Conservation (phyloP, 2,329 filamentous ascomycete species). For the Ceratocystis colombiana region DNA sequence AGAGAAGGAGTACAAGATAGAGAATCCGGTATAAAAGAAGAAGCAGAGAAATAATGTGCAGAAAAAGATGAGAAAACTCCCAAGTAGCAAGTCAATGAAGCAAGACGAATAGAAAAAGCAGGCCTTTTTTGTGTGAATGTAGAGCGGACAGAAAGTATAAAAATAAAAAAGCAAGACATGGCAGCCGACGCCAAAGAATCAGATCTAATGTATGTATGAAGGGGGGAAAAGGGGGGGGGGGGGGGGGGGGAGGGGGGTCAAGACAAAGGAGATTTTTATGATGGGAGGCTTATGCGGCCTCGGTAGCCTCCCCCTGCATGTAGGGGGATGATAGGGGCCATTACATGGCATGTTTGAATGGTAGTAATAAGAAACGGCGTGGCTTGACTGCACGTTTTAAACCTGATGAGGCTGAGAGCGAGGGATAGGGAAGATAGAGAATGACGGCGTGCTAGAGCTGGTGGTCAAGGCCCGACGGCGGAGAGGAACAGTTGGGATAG, state of each 20-base stretch:
- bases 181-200: background rate
- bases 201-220: constrained; percentile 1
- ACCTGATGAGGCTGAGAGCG: constrained; percentile 13
- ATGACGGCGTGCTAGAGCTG: constrained; percentile 37
- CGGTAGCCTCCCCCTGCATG: background rate
- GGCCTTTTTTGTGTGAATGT: constrained; percentile 1
- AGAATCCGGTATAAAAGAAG: constrained; percentile 13
- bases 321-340: background rate
- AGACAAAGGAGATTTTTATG: constrained; percentile 9
- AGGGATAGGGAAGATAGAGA: constrained; percentile 42
- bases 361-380: background rate
- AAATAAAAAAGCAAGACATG: constrained; percentile 10
- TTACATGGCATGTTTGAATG: background rate
- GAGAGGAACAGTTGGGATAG: constrained; percentile 23
- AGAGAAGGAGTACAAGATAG: constrained; percentile 11
- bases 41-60: constrained; percentile 21
- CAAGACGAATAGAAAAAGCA: background rate
- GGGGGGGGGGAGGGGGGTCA: background rate
- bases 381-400: background rate
- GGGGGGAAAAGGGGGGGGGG: background rate
- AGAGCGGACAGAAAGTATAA: background rate
- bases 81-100: background rate
- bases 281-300: background rate
- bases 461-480: constrained; percentile 40
- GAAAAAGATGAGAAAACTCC: constrained; percentile 7